Evolutionary conservation across 192 early-diverging fungal species (phyloP).

Genomic region (Coemansia sp.): DNA sequence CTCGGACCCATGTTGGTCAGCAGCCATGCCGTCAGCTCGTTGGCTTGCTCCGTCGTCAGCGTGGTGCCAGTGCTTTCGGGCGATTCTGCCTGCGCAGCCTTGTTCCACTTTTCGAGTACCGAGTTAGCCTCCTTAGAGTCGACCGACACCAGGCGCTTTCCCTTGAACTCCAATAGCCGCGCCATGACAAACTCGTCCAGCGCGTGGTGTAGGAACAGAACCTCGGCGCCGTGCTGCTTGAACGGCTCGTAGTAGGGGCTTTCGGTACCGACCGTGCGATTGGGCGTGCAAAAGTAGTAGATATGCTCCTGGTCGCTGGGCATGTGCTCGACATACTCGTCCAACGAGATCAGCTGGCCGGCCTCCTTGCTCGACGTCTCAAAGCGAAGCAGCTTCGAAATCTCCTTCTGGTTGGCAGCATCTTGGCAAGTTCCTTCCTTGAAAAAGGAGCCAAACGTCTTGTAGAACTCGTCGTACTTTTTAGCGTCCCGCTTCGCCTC

Average conservation of each 20-base stretch:
- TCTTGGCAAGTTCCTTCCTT: constrained; percentile 94
- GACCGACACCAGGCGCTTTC: constrained; percentile 67
- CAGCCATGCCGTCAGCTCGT: constrained; percentile 67
- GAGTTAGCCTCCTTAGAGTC: constrained; percentile 68
- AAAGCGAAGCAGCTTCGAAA: constrained; percentile 84
- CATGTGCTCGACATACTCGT: constrained; percentile 86
- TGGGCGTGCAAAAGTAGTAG: constrained; percentile 79
- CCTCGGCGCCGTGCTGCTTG: constrained; percentile 85
- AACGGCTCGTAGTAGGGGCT: constrained; percentile 94
- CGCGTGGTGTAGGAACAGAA: constrained; percentile 77
- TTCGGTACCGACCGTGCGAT: constrained; percentile 67
- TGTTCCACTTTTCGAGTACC: constrained; percentile 67
- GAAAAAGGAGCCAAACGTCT: constrained; percentile 71
- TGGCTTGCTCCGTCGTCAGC: constrained; percentile 58
- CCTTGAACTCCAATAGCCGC: constrained; percentile 72
- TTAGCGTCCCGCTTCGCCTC: constrained; percentile 64
- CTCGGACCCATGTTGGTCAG: constrained; percentile 60
- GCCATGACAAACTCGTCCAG: constrained; percentile 80
- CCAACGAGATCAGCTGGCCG: constrained; percentile 59
- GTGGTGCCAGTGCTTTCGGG: constrained; percentile 38
- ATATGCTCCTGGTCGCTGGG: constrained; percentile 89
- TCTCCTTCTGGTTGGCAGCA: constrained; percentile 64
- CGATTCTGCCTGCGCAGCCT: constrained; percentile 57
- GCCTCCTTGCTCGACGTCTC: constrained; percentile 62
- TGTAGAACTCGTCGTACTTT: constrained; percentile 73